Evolutionary conservation across 305 asterid genomes (phyloP), one percentile per base, ranked within the genome.

Genomic region (Rubia peregrina): DNA sequence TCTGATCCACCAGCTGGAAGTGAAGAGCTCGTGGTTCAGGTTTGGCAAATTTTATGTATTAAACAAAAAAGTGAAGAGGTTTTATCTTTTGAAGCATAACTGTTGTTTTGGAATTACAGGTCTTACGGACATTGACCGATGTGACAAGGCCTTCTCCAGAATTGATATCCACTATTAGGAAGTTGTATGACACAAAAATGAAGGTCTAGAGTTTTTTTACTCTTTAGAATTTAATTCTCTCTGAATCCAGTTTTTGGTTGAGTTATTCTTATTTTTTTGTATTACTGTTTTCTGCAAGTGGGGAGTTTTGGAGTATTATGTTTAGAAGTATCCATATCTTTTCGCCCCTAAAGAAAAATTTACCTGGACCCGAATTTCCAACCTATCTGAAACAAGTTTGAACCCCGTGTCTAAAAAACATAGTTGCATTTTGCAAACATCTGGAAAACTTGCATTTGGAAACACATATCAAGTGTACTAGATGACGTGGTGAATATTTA

Each of bases 81-180:
- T 53, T 67, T 74, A 73, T 74, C 42, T 43, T 70, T 65, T 80
- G 46, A 62, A 78, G 71, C 65, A 46, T 74, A 70, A 75, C 75
- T 77, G 69, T 73, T 61, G 65, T 65, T 72, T 74, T 81, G 71
- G 76, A 56, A 80, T 68, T 78, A 76, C 86, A 94, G 99, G 98
- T 92, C 80, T 91, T 95, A 83, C 93, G 78, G 73, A 87, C 96
- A 48, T 88, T 95, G 75, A 91, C 95, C 56, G 98, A 91, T 77
- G 98, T 96, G 75, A 80, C 82, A 49, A 80, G 81, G 75, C 99
- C 99, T 73, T 91, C 98, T 72, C 88, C 86, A 62, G 95, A 82
- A 72, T 76, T 95, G 71, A 71, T 91, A 72, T 80, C 87, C 64
- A 85, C 92, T 68, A 69, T 90, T 73, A 85, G 80, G 87, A 87